A percentile compares a stretch with the other conserved stretches of the same genome.
These are phyloP conservation scores for Collybiopsis confluens DNA, from an alignment of 768 basidiomycete genomes.

Conservation along the genomic window DNA sequence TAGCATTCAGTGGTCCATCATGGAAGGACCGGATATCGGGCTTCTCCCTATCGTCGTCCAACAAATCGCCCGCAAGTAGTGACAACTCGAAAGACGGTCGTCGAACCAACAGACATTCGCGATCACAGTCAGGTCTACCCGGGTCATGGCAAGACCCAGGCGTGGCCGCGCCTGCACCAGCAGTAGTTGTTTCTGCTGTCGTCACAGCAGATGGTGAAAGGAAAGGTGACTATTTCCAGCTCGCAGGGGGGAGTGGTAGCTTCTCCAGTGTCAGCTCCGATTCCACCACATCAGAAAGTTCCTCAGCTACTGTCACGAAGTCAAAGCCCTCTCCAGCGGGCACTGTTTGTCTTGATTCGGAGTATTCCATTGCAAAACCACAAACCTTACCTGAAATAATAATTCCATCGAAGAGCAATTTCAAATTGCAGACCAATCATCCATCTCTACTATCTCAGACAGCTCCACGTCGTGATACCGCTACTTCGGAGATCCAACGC, in stretches of 20 bases:
- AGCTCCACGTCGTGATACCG: constrained; percentile 39
- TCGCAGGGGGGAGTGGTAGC: constrained; percentile 24
- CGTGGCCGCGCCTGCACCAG: constrained; percentile 47
- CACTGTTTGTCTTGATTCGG: constrained; percentile 14
- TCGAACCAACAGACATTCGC: constrained; percentile 25
- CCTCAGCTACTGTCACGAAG: constrained; percentile 36
- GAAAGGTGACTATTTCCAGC: constrained; percentile 31
- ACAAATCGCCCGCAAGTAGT: constrained; percentile 30
- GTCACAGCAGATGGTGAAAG: constrained; percentile 41
- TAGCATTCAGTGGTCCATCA: constrained; percentile 12
- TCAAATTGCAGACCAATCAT: constrained; percentile 20
- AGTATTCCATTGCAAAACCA: background rate
- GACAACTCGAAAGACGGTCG: constrained; percentile 27
- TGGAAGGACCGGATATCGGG: constrained; percentile 34
- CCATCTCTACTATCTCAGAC: constrained; percentile 65
- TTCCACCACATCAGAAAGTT: constrained; percentile 28
- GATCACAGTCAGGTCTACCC: constrained; percentile 34
- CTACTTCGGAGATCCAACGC: constrained; percentile 21
- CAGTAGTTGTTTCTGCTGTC: constrained; percentile 47
- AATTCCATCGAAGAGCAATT: constrained; percentile 5
- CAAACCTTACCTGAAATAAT: constrained; percentile 10
- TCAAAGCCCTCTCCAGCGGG: constrained; percentile 37
- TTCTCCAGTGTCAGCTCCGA: background rate
- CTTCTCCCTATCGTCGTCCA: constrained; percentile 31
- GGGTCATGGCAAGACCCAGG: constrained; percentile 52